Base-by-base conservation (phyloP, 2,329 filamentous ascomycete genomes). In the Aspergillus eucalypticola region DNA sequence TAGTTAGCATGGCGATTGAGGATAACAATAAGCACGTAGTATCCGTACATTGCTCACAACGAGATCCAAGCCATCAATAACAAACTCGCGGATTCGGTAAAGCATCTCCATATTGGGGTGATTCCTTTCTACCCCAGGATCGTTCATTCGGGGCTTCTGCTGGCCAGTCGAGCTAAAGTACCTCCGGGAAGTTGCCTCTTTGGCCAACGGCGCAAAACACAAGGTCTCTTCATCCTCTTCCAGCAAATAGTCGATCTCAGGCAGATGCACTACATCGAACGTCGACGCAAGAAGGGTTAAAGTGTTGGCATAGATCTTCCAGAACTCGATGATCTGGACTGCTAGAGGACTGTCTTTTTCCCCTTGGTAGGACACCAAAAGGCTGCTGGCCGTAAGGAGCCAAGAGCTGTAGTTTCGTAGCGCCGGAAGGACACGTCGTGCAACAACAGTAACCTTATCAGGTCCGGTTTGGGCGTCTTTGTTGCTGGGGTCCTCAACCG, bases 361-460 rank as follows among this genome's bases (percentile, higher is more conserved):
- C 63, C 75, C 70, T 57, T 72, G 74, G 46, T 85, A 80, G n/a
- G 82, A 81, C 57, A 82, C 76, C 19, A 90, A 75, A 5, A 85
- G 77, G 15, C 78, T 70, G 69, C 81, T 82, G 61, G 83, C 86
- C 8, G 81, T 80, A 15, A 85, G 75, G 55, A 90, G 78, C 88
- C 88, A 91, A 13, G 83, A 84, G 71, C 86, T 89, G 72, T 90
- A 90, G 48, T 89, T 79, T 13, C 88, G 85, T 50, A 91, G 77
- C 32, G 82, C 82, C 3, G 88, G 88, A 21, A 90, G 77, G 49
- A 90, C 79, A 60, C 86, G 82, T 35, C 84, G 82, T n/a, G 83
- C 82, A 56, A 86, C 79, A 3, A 82, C 80, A 10, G 85, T 86
- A 48, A 89, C 78, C 60, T 82, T 84, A 54, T 84, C 81, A 1